Base-by-base conservation (phyloP, 345 rosid species). In the Ailanthus altissimus region DNA sequence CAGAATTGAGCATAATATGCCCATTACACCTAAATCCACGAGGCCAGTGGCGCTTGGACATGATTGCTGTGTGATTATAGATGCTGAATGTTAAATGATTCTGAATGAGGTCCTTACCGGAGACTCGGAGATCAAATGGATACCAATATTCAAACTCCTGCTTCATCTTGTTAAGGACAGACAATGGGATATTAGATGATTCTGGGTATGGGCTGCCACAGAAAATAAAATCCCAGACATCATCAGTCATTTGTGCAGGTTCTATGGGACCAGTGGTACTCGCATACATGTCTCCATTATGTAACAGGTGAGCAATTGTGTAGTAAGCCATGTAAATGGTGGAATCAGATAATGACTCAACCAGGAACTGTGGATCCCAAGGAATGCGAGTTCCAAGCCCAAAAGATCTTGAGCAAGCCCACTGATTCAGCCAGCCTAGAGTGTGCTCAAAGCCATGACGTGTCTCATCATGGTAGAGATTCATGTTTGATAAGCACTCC, bases 351-450 rank as follows among this genome's bases (percentile, higher is more conserved):
- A 95, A 87, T 49, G 99, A 95, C 85, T 93, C 97, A 13, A 90
- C 97, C 59, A 95, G 89, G 81, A 93, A 95, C 72, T 90, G 91
- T 51, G 90, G 90, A 70, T 95, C 99, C 97, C 96, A 95, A 1
- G 99, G 99, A 81, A 95, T 95, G 64, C 90, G 94, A 47, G 98
- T 91, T 61, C 98, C 99, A n/a, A 95, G 93, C 73, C 99, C 99
- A 81, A 93, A 92, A 58, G 98, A 93, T 38, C 99, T 89, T n/a
- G 99, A 95, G 82, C 99, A 93, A 62, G 98, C 99, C 98, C 99
- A 95, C 82, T 93, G 99, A 82, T 93, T 95, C 71, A 95, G 87
- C 99, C 99, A 95, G 80, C 93, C 65, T 83, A 93, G 85, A 15
- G 99, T 92, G 70, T 95, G 98, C 87, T 90, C 99, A 84, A 95